Conservation (phyloP, 495 filamentous ascomycete species). For the Tetracladium marchalianum region DNA sequence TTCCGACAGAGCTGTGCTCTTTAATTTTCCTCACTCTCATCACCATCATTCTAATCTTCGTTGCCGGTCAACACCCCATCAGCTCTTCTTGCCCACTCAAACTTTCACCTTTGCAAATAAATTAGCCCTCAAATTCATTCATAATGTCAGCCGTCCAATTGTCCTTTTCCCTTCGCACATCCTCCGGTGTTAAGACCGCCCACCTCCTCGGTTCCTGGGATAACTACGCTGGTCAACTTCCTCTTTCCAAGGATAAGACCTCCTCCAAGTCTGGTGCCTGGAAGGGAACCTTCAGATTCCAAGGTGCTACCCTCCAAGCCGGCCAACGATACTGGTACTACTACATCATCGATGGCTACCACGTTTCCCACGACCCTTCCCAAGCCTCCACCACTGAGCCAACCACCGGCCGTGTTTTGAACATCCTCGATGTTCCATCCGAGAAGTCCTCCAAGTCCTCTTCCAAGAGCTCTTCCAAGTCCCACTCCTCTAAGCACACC, state of each 20-base stretch:
- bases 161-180: constrained; percentile 87
- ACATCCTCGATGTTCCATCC: constrained; percentile 53
- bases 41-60: constrained; percentile 26
- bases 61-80: constrained; percentile 38
- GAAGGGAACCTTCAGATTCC: constrained; percentile 94
- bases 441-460: constrained; percentile 36
- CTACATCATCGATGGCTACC: constrained; percentile 99
- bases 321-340: constrained; percentile 99
- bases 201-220: constrained; percentile 98
- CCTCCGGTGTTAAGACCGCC: constrained; percentile 93
- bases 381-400: constrained; percentile 85
- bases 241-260: constrained; percentile 74
- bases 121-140: constrained; percentile 32
- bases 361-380: constrained; percentile 94
- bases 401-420: constrained; percentile 91
- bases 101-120: constrained; percentile 11
- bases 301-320: constrained; percentile 68
- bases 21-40: constrained; percentile 15
- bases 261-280: constrained; percentile 75
- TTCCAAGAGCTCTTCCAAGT: constrained; percentile 34
- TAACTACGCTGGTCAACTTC: constrained; percentile 87
- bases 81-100: constrained; percentile 24
- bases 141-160: constrained; percentile 81
- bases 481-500: constrained; percentile 23
- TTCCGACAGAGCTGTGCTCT: constrained; percentile 43